A percentile compares a stretch with the other conserved stretches of the same genome.
These are phyloP conservation scores for Posidonia australis DNA, from an alignment of 106 monocot species.

Conservation along the genomic window DNA sequence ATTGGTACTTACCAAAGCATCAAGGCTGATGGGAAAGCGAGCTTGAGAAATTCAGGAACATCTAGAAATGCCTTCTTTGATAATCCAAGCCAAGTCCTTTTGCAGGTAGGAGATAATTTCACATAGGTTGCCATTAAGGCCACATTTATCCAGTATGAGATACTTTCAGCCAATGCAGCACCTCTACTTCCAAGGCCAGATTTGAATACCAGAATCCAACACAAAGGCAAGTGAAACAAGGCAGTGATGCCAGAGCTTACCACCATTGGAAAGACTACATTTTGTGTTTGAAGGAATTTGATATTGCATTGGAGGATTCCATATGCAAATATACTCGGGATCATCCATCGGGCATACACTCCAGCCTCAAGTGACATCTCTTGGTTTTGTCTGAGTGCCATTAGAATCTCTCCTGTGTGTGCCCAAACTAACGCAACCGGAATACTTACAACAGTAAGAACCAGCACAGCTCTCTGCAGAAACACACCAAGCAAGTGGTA, in stretches of 20 bases:
- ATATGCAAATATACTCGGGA: slow-evolving; percentile 48
- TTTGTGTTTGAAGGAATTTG: slow-evolving; percentile 72
- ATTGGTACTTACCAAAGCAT: slow-evolving; percentile 71
- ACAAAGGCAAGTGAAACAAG: slow-evolving; percentile 35
- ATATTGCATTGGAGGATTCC: slow-evolving; percentile 46
- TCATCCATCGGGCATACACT: slow-evolving; percentile 57
- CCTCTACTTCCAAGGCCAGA: slow-evolving; percentile 61
- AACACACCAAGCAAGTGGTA: slow-evolving; percentile 44
- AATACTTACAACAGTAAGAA: slow-evolving; percentile 27
- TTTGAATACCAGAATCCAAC: slow-evolving; percentile 60
- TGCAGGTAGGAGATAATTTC: slow-evolving; percentile 40
- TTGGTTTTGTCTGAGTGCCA: slow-evolving; percentile 35
- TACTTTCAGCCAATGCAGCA: slow-evolving; percentile 46
- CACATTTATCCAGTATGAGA: slow-evolving; percentile 67
- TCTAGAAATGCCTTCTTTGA: slow-evolving; percentile 44
- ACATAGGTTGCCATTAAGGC: slow-evolving; percentile 42
- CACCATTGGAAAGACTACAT: slow-evolving; percentile 46
- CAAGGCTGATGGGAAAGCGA: slow-evolving; percentile 64
- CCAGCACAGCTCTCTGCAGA: slow-evolving; percentile 53
- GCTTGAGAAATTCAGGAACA: slow-evolving; percentile 31
- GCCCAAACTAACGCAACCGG: slow-evolving; percentile 44
- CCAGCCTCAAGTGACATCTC: slow-evolving; percentile 54
- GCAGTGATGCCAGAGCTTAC: slow-evolving; percentile 29
- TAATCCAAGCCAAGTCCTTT: slow-evolving; percentile 51
- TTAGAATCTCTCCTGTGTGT: slow-evolving; percentile 42